These are phyloP conservation scores for Mycena sp. DNA, from an alignment of 1,284 basidiomycete genomes.

Conservation along the genomic window DNA sequence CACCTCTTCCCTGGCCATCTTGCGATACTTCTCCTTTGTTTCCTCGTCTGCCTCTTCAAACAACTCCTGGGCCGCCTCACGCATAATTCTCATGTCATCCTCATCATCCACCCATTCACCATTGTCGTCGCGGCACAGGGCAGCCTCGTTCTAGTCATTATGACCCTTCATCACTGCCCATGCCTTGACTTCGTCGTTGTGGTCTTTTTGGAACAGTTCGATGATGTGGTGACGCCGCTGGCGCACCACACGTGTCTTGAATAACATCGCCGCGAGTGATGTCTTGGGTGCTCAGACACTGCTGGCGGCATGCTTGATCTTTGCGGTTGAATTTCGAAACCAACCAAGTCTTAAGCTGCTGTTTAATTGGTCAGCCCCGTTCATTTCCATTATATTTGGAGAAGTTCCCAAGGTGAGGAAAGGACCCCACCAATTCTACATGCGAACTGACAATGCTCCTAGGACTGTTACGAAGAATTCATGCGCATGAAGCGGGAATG, in stretches of 20 bases:
- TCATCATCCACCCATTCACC: constrained; percentile 11
- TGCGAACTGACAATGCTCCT: background rate
- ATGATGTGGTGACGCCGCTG: constrained; percentile 10
- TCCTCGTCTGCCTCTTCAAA: background rate
- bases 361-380: too few species aligned
- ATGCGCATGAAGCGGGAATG: constrained; percentile 27
- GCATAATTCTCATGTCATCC: constrained; percentile 1
- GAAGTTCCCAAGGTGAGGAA: too few species aligned
- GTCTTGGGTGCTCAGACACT: background rate
- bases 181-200: background rate
- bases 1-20: background rate
- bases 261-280: background rate
- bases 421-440: too few species aligned
- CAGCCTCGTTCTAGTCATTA: background rate
- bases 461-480: constrained; percentile 29
- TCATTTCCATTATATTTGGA: too few species aligned
- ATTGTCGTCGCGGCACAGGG: background rate
- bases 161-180: background rate
- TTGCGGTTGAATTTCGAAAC: background rate
- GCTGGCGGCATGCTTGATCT: background rate
- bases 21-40: background rate
- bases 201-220: background rate
- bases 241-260: background rate
- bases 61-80: background rate
- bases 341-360: constrained; percentile 2